A percentile compares a stretch with the other conserved stretches of the same genome.
phyloP scores from a whole-genome alignment of 2,329 filamentous ascomycete genomes.

The Dactylonectria estremocensis region DNA sequence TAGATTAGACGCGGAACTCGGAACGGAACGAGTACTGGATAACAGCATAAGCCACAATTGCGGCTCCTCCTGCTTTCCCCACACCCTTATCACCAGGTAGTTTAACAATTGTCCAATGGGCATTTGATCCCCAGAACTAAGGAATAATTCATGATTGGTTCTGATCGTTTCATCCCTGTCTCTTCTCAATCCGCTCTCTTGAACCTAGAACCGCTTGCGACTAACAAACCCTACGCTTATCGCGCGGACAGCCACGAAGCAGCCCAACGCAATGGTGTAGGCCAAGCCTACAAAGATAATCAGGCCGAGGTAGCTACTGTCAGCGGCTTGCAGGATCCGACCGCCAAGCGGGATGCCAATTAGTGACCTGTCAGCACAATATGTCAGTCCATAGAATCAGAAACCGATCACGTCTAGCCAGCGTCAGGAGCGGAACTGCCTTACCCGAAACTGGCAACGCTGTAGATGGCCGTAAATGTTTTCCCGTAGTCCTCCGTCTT shows the following conservation, averaged over 20 bases:
- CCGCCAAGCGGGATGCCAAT: slow-evolving; percentile 12
- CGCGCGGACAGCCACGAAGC: slow-evolving; percentile 8
- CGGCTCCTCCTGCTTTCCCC: neutral
- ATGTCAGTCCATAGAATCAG: neutral
- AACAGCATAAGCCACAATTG: neutral
- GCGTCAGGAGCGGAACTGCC: neutral
- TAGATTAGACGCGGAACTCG: neutral
- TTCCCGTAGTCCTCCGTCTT: slow-evolving; percentile 75
- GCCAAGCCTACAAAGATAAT: slow-evolving; percentile 6
- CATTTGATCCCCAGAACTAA: neutral
- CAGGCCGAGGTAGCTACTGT: slow-evolving; percentile 7
- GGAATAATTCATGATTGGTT: slow-evolving; percentile 8
- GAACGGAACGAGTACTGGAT: neutral
- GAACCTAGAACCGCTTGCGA: slow-evolving; percentile 1
- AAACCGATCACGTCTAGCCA: neutral
- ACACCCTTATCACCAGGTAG: neutral
- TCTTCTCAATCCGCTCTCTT: neutral
- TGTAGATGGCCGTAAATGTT: slow-evolving; percentile 63
- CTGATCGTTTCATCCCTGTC: neutral
- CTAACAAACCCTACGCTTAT: slow-evolving; percentile 2
- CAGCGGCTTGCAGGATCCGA: slow-evolving; percentile 5
- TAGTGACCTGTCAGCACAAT: neutral
- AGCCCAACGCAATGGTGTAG: slow-evolving; percentile 8
- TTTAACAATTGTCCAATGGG: neutral
- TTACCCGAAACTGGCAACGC: slow-evolving; percentile 77